phyloP scores from a whole-genome alignment of 495 filamentous ascomycete genomes.

The Penicillium cosmopolitanum region DNA sequence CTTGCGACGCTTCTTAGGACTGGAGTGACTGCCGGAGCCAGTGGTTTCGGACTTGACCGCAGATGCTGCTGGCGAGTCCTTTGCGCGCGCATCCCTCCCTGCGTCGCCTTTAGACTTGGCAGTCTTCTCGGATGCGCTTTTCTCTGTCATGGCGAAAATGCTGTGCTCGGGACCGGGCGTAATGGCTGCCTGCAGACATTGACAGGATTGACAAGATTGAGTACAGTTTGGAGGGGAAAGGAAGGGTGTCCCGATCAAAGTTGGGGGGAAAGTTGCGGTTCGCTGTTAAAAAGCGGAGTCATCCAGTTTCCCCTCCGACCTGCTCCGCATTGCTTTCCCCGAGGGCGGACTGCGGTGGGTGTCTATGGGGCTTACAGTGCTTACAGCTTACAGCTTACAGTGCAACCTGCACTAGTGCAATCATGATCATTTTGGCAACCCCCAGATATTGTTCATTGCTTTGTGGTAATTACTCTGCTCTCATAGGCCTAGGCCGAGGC shows the following conservation, averaged over 20 bases:
- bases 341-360: too few species aligned
- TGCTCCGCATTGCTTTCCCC: slow-evolving; percentile 40
- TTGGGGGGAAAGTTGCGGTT: slow-evolving; percentile 23
- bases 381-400: too few species aligned
- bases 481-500: background rate
- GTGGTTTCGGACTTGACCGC: slow-evolving; percentile 43
- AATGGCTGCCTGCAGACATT: slow-evolving; percentile 42
- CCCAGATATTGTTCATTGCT: too few species aligned
- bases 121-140: slow-evolving; percentile 32
- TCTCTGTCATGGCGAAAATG: slow-evolving; percentile 42
- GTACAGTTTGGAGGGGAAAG: slow-evolving; percentile 24
- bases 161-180: slow-evolving; percentile 20
- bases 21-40: slow-evolving; percentile 49
- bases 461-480: background rate
- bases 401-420: too few species aligned
- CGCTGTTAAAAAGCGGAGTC: slow-evolving; percentile 32
- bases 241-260: slow-evolving; percentile 13
- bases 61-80: slow-evolving; percentile 37
- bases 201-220: slow-evolving; percentile 20
- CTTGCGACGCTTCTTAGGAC: slow-evolving; percentile 95
- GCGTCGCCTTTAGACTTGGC: slow-evolving; percentile 31
- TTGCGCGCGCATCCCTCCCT: slow-evolving; percentile 35
- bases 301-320: slow-evolving; percentile 33
- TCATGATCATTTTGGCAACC: background rate
- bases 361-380: too few species aligned